Conservation (phyloP, 306 rosid genomes). For the Cucurbita pepo region DNA sequence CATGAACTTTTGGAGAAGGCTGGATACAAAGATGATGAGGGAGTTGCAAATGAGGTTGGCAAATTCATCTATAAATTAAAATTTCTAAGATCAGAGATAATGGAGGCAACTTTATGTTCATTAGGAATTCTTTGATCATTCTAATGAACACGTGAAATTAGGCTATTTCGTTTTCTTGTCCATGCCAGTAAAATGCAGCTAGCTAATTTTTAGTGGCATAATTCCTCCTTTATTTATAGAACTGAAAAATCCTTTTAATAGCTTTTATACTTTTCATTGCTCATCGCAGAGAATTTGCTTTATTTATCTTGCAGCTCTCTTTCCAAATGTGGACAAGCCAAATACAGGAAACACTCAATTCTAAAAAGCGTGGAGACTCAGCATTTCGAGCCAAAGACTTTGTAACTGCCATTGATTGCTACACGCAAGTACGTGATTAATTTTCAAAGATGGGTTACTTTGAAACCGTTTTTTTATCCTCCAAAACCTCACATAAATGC, state of each 20-base stretch:
- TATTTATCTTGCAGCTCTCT: conserved; percentile 54
- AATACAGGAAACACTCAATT: conserved; percentile 84
- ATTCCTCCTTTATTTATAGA: background rate
- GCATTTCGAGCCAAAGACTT: conserved; percentile 79
- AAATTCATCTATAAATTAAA: background rate
- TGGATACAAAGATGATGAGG: conserved; percentile 95
- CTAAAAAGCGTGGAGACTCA: conserved; percentile 78
- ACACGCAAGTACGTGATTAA: conserved; percentile 57
- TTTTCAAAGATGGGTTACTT: conserved; percentile 2
- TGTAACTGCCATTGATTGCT: conserved; percentile 48
- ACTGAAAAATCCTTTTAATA: background rate
- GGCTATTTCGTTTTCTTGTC: background rate
- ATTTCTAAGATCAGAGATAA: background rate
- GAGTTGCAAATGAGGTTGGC: conserved; percentile 85
- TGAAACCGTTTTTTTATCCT: background rate
- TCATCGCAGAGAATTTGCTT: conserved; percentile 1
- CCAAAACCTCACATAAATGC: conserved; percentile 5
- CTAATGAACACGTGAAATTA: background rate
- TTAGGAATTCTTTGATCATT: background rate
- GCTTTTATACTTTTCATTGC: background rate
- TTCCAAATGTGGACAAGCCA: conserved; percentile 98
- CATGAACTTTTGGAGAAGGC: conserved; percentile 73
- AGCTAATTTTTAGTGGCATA: background rate
- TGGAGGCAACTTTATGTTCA: background rate
- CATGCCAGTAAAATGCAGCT: background rate